Evolutionary conservation across 1,139 yeast species (phyloP).

Genomic region (Blastobotrys arbuscula): DNA sequence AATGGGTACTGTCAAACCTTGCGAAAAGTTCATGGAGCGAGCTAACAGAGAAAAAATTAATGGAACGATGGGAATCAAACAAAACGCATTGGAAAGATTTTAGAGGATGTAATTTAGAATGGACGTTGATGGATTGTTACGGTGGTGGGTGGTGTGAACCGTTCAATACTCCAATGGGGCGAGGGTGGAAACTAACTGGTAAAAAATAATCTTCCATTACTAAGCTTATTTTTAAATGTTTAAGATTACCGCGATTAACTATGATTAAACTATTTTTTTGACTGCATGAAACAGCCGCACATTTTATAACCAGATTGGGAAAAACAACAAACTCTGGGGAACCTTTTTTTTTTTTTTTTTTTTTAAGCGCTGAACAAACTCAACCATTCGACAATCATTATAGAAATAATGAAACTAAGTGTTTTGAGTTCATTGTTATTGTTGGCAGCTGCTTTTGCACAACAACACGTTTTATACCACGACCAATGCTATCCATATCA

Average conservation of each 20-base stretch:
- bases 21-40: conserved; percentile 47
- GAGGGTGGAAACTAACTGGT: conserved; percentile 61
- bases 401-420: not conserved
- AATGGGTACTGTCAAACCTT: conserved; percentile 47
- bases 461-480: not conserved
- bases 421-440: no score
- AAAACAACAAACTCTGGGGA: not conserved
- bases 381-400: not conserved
- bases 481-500: not conserved
- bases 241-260: no score
- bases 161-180: conserved; percentile 62
- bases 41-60: conserved; percentile 45
- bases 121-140: conserved; percentile 59
- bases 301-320: not conserved
- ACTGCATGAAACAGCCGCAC: not conserved
- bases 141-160: conserved; percentile 70
- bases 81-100: conserved; percentile 50
- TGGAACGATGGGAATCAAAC: conserved; percentile 44
- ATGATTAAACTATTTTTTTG: no score
- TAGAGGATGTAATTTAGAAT: conserved; percentile 53
- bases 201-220: conserved; percentile 21
- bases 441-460: not conserved
- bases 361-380: not conserved
- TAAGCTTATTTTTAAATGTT: no score
- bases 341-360: not conserved